A percentile compares a stretch with the other conserved stretches of the same genome.
Conservation (phyloP, 257 asterid genomes). For the Cynanchum wilfordii region DNA sequence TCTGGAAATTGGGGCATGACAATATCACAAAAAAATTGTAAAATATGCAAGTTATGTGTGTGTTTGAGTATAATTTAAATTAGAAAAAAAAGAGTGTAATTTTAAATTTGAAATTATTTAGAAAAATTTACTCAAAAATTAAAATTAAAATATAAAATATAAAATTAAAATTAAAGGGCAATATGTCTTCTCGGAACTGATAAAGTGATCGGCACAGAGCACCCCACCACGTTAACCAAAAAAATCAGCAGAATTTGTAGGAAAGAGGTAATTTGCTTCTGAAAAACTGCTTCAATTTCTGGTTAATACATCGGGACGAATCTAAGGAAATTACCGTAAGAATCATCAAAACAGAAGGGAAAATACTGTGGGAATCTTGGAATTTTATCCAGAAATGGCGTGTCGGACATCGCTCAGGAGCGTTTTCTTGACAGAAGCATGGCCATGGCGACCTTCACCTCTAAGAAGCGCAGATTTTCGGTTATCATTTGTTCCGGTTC, state of each 20-base stretch:
- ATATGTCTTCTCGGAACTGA: background rate
- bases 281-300: constrained; percentile 1
- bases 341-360: background rate
- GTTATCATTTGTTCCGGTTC: constrained; percentile 26
- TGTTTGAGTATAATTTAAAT: too few species aligned
- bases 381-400: constrained; percentile 44
- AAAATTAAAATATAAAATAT: too few species aligned
- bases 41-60: too few species aligned
- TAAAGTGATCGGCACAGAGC: background rate
- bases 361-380: background rate
- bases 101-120: too few species aligned
- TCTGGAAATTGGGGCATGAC: background rate
- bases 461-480: constrained; percentile 23
- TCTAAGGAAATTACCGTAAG: background rate
- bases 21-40: too few species aligned
- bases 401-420: constrained; percentile 45
- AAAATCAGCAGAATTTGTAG: background rate
- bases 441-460: constrained; percentile 52
- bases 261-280: background rate
- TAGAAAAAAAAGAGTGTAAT: too few species aligned
- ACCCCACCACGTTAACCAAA: constrained; percentile 7
- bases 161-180: background rate
- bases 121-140: too few species aligned
- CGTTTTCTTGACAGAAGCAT: constrained; percentile 51
- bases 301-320: constrained; percentile 9